phyloP scores from a whole-genome alignment of 2,329 filamentous ascomycete genomes.

The Aureobasidium musti region DNA sequence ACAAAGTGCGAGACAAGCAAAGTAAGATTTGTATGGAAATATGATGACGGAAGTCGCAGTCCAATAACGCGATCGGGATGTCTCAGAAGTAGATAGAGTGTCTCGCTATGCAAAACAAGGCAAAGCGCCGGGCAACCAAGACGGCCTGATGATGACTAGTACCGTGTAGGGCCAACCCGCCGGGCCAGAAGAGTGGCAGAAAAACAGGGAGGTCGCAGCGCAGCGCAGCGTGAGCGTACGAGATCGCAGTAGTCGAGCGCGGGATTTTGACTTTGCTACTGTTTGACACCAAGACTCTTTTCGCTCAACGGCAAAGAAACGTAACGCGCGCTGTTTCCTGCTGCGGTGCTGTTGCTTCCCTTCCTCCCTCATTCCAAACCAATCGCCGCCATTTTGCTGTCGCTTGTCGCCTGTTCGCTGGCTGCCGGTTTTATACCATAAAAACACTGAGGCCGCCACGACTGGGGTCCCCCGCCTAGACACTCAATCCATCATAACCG shows the following conservation, averaged over 20 bases:
- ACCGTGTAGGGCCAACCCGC: conserved; percentile 13
- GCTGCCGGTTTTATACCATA: conserved; percentile 17
- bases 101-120: conserved; percentile 27
- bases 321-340: conserved; percentile 14
- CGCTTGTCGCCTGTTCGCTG: not conserved
- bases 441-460: conserved; percentile 10
- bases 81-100: conserved; percentile 28
- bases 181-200: conserved; percentile 7
- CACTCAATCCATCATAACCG: conserved; percentile 23
- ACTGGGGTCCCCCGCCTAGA: conserved; percentile 15
- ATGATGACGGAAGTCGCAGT: conserved; percentile 9
- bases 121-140: conserved; percentile 17
- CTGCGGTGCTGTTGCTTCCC: not conserved
- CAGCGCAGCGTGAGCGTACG: conserved; percentile 5
- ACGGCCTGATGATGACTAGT: conserved; percentile 23
- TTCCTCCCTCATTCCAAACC: conserved; percentile 4
- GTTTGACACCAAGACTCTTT: conserved; percentile 27
- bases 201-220: conserved; percentile 17
- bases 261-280: conserved; percentile 25
- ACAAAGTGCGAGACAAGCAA: conserved; percentile 27
- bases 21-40: conserved; percentile 24
- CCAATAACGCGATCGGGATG: conserved; percentile 28
- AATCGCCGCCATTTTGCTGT: conserved; percentile 19
- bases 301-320: conserved; percentile 16
- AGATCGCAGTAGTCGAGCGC: conserved; percentile 23